Conservation (phyloP, 176 grass and related monocot genomes). For the Dactylis glomerata region DNA sequence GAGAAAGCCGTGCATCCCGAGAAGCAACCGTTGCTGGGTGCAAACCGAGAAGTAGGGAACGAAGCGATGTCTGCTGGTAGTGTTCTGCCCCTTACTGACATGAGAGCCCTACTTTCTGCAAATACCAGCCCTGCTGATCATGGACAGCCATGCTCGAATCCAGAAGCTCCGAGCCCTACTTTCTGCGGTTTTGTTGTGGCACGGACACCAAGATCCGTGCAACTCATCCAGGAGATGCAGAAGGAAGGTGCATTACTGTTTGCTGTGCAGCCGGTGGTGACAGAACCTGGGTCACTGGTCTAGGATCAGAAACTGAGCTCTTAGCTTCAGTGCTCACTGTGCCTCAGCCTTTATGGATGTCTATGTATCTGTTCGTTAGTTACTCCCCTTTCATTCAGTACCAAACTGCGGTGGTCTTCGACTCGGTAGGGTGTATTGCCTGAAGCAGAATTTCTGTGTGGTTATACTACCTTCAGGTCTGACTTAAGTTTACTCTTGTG, state of each 20-base stretch:
- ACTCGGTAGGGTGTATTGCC: background rate
- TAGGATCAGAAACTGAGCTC: constrained; percentile 12
- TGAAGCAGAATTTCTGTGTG: background rate
- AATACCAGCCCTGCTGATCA: background rate
- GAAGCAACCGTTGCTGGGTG: background rate
- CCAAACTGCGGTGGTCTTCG: background rate
- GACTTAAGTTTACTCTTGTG: background rate
- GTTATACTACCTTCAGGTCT: background rate
- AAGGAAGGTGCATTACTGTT: background rate
- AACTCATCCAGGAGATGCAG: constrained; percentile 14
- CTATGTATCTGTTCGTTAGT: background rate
- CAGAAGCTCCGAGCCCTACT: background rate
- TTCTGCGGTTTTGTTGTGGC: background rate
- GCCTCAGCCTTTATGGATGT: background rate
- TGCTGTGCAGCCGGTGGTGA: background rate
- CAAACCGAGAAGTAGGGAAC: background rate
- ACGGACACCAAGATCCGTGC: background rate
- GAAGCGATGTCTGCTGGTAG: background rate
- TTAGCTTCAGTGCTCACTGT: constrained; percentile 21
- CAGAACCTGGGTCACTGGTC: background rate
- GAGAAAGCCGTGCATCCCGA: background rate
- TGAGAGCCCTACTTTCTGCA: background rate
- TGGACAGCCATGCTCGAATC: background rate
- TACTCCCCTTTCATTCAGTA: background rate
- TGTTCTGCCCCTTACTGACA: background rate